Base-by-base conservation (phyloP, 345 rosid species). In the Eutrema heterophyllum region DNA sequence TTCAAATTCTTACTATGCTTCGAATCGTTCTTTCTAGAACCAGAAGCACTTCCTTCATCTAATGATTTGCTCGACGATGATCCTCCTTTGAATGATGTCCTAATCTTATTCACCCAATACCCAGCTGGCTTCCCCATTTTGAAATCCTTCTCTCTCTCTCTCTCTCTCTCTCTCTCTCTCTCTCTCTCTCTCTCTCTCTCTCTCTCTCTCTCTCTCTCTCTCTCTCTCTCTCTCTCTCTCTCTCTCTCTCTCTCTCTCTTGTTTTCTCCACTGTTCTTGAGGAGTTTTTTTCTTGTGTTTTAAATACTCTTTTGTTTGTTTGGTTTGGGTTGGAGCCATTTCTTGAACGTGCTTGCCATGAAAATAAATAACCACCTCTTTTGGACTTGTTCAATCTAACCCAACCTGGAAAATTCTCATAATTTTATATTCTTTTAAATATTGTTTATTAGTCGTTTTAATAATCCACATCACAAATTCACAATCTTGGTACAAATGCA, bases 51-150 rank as follows among this genome's bases (percentile, higher is more conserved):
- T 71, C 80, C 80, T 77, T 77, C 80, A 44, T 77, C 80, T 66
- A 76, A 39, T 55, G 80, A 77, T 71, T 77, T 77, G 80, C 68
- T 77, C n/a, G 80, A 77, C 0, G 80, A 77, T 44, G 80, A 77
- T 71, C 77, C 76, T 65, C 80, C 80, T 71, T 77, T 77, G 64
- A 77, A 77, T 26, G 80, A 77, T 58, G 80, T 77, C 56, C 80
- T 57, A 11, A 77, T 77, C 77, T 51, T 71, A 59, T 71, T 77
- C 63, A 77, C 80, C 80, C 80, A 77, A 64, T 77, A 77, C 50
- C 80, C 80, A 4, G 80, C 80, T 57, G 80, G 80, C 66, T 77
- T 77, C 68, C 80, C 80, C 80, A 77, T 77, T 57, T 58, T 45
- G 26, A 12, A 26, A 44, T 24, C 14, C 13, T 35, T 57, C 8